Conservation (phyloP, 805 yeast genomes). For the Kluyveromyces siamensis region DNA sequence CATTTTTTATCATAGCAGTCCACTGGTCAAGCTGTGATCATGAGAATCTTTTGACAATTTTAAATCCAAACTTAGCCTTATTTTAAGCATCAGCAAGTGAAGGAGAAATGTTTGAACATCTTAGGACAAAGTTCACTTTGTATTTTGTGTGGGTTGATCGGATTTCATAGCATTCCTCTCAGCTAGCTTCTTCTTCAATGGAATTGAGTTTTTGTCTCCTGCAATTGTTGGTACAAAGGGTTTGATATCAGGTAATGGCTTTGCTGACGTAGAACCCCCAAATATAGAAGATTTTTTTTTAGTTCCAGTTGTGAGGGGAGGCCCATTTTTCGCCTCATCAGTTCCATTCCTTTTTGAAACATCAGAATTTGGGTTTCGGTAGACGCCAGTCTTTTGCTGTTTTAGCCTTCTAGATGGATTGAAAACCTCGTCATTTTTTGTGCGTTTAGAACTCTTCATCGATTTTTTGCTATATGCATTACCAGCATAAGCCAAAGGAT, state of each 20-base stretch:
- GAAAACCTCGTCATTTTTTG: background rate
- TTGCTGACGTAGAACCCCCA: conserved; percentile 13
- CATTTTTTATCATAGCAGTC: no score
- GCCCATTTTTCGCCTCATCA: conserved; percentile 21
- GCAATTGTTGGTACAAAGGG: conserved; percentile 7
- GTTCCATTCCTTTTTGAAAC: background rate
- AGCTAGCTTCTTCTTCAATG: background rate
- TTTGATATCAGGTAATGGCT: conserved; percentile 2
- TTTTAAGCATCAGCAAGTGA: no score
- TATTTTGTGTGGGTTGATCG: background rate
- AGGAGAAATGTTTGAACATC: no score
- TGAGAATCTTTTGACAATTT: no score
- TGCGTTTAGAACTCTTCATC: background rate
- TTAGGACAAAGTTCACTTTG: background rate
- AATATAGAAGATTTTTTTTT: conserved; percentile 27
- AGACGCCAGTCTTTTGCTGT: background rate
- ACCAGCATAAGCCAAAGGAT: conserved; percentile 2
- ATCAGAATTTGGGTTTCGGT: background rate
- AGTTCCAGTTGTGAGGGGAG: conserved; percentile 17
- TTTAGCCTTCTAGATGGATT: background rate
- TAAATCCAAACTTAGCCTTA: no score
- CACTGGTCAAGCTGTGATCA: no score
- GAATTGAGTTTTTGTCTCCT: background rate
- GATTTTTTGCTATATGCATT: background rate
- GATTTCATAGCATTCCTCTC: background rate